These are phyloP conservation scores for Cornus suecica DNA, from an alignment of 148 eudicot species.

Conservation along the genomic window DNA sequence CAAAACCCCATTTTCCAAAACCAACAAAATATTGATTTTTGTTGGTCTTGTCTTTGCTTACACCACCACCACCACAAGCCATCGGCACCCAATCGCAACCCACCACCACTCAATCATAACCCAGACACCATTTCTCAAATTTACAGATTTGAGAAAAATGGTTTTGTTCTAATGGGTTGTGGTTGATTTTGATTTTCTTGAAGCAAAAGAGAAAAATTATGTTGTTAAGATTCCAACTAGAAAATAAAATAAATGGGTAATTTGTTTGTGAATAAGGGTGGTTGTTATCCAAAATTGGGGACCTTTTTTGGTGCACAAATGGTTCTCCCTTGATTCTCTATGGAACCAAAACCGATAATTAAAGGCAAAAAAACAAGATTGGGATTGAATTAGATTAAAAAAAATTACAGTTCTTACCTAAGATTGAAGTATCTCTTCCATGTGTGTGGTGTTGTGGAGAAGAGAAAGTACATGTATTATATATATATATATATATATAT, in stretches of 20 bases:
- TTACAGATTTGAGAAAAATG: no score
- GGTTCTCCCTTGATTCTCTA: neutral
- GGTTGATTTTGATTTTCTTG: neutral
- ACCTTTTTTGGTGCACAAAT: neutral
- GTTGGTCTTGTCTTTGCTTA: no score
- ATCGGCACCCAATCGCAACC: no score
- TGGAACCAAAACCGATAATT: neutral
- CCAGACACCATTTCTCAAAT: no score
- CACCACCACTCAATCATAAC: no score
- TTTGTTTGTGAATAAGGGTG: neutral
- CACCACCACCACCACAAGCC: no score
- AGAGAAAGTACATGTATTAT: neutral
- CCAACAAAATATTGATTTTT: no score
- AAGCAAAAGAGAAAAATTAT: neutral
- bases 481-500: no score
- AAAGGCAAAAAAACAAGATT: neutral
- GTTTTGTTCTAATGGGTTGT: neutral
- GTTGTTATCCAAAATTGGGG: neutral
- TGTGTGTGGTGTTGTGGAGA: neutral
- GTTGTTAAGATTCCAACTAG: constrained; percentile 11
- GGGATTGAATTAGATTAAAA: neutral
- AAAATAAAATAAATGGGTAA: neutral
- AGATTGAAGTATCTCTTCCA: neutral
- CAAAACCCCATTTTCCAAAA: no score
- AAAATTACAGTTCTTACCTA: neutral